Base-by-base conservation (phyloP, 169 alveolate genomes). In the Besnoitia besnoiti region DNA sequence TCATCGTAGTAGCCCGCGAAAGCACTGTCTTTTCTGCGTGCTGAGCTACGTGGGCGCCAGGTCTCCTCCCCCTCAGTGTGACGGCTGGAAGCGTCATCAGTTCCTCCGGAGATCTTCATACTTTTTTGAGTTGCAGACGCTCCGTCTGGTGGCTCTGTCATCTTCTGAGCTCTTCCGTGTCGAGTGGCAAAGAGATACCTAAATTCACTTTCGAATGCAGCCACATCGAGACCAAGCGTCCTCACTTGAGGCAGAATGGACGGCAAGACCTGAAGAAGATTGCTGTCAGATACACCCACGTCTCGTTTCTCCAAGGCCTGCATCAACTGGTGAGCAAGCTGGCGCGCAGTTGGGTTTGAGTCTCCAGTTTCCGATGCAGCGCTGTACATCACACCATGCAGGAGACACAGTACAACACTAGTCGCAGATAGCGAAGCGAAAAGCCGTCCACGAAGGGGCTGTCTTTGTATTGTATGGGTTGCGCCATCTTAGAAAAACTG, bases 241-340 rank as follows among this genome's bases (percentile, higher is more conserved):
- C 40, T 37, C 50, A 77, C 40, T 37, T 77, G 87, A 21, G 87
- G 87, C 40, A 77, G 61, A 30, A 44, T 37, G n/a, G 87, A 77
- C 5, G 61, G 87, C 24, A 77, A 59, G 33, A 42, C 87, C 40
- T 35, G 35, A 37, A 30, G 21, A 35, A 77, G 35, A 0, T 40
- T 21, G 21, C 59, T 40, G 62, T 2, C 47, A 24, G 33, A 12
- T 30, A 77, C 21, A 46, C 21, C 35, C 19, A 77, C 59, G n/a
- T 35, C 87, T 27, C 87, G 87, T 1, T 14, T 40, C 42, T 77
- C 55, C 37, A 77, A 24, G 12, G 35, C 59, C 35, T 42, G 62
- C 37, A 77, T 33, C 47, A 77, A 5, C 40, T 77, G 87, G 37
- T 46, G 61, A 35, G 87, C 87, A 12, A 77, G 87, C 47, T 77